Evolutionary conservation across 345 rosid genomes (phyloP), one percentile per base, ranked within the genome.

Genomic region (Alliaria petiolata): DNA sequence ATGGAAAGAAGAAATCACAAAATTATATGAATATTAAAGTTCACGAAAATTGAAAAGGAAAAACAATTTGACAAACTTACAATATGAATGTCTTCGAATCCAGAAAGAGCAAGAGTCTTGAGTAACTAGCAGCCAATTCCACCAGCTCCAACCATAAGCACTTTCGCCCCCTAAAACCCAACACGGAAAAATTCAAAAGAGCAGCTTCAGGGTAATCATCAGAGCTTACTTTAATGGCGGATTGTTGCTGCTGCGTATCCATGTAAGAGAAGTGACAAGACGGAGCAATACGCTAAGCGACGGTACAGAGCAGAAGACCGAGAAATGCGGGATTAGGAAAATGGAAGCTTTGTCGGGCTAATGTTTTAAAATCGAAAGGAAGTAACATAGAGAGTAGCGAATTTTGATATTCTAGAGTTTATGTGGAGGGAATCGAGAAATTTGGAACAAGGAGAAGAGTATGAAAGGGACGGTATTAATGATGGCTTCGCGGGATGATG

Each of bases 71-170:
- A n/a, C 1, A 36, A 51, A 78, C 96, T 87, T 75, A 95, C 99
- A 36, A 95, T 90, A 86, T 95, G 98, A 69, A 95, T 90, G 66
- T 95, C 97, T 33, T 78, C 75, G 80, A 95, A 95, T 33, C 95
- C 96, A 51, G 99, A 87, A 49, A 95, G 98, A 72, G 90, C 92
- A 22, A 95, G 96, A 65, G 96, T 92, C 83, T 95, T 95, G 14
- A 95, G 93, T 46, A 95, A 83, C 90, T 95, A 98, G 70, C 99
- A 92, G 38, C 99, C 99, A 75, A 95, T 92, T 35, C 99, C 97
- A 47, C 99, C 99, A 3, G 99, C 99, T 33, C 99, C 99, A 52
- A 95, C 98, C 98, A 95, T 87, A 26, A 95, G 93, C 74, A 95
- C 96, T 85, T 88, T 95, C 79, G 99, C 93, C 62, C 81, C 88